These are phyloP conservation scores for Scheffersomyces lignicola DNA, from an alignment of 1,139 yeast genomes.

Conservation along the genomic window DNA sequence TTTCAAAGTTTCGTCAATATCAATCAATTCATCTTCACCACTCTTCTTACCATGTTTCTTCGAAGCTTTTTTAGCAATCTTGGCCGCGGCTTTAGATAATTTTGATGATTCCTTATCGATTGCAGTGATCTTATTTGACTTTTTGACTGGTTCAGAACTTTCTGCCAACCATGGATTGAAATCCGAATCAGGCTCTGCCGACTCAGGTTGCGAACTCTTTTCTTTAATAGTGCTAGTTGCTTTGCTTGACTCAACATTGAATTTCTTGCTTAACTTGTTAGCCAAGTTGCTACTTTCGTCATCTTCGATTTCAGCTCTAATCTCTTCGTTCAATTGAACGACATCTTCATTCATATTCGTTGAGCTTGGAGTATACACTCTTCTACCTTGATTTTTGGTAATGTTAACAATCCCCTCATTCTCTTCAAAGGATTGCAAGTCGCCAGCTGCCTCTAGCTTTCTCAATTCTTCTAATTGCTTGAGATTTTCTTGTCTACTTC, in stretches of 20 bases:
- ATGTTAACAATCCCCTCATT: conserved; percentile 40
- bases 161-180: conserved; percentile 73
- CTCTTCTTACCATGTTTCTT: conserved; percentile 35
- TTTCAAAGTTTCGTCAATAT: conserved; percentile 43
- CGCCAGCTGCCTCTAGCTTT: conserved; percentile 45
- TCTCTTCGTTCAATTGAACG: conserved; percentile 39
- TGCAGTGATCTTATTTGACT: conserved; percentile 53
- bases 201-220: conserved; percentile 9
- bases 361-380: conserved; percentile 77
- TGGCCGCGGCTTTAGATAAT: conserved; percentile 53
- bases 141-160: conserved; percentile 35
- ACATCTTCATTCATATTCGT: conserved; percentile 43
- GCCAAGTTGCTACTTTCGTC: conserved; percentile 54
- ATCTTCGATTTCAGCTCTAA: conserved; percentile 50
- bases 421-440: conserved; percentile 34
- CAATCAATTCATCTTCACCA: conserved; percentile 45
- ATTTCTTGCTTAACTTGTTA: conserved; percentile 36
- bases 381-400: conserved; percentile 73
- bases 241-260: conserved; percentile 14
- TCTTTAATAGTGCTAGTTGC: conserved; percentile 5
- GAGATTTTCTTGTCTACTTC: conserved; percentile 55
- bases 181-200: conserved; percentile 26
- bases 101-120: conserved; percentile 61
- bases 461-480: conserved; percentile 53
- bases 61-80: conserved; percentile 49